These are phyloP conservation scores for Podospora conica DNA, from an alignment of 495 filamentous ascomycete species.

Conservation along the genomic window DNA sequence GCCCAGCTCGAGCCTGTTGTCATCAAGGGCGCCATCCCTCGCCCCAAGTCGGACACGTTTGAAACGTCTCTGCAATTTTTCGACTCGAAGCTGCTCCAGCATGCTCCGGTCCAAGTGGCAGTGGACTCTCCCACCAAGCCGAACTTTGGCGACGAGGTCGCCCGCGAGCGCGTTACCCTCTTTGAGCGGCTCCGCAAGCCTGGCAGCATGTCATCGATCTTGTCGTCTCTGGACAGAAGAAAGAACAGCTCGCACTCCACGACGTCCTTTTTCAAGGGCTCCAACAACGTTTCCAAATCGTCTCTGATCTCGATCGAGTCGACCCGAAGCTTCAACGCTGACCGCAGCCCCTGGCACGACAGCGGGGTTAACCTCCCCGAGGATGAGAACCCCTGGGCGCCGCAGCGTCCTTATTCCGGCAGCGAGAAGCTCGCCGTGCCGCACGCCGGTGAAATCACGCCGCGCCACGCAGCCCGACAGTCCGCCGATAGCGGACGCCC, in stretches of 20 bases:
- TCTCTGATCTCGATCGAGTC: constrained; percentile 92
- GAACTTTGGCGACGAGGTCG: constrained; percentile 69
- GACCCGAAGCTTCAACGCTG: constrained; percentile 73
- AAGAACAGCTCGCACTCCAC: constrained; percentile 84
- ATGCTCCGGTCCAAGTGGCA: constrained; percentile 68
- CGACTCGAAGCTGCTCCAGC: constrained; percentile 90
- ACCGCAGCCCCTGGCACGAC: constrained; percentile 96
- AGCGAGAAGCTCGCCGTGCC: constrained; percentile 61
- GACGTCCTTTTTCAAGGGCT: constrained; percentile 85
- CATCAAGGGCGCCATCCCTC: constrained; percentile 87
- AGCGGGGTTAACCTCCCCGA: constrained; percentile 88
- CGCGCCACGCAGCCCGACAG: constrained; percentile 70
- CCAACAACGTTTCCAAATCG: constrained; percentile 88
- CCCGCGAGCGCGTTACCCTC: constrained; percentile 69
- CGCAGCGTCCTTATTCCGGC: constrained; percentile 49
- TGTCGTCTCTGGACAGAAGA: constrained; percentile 81
- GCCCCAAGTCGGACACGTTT: constrained; percentile 97
- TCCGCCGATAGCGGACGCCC: constrained; percentile 88
- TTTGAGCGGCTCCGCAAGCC: constrained; percentile 83
- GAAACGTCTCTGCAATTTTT: constrained; percentile 95
- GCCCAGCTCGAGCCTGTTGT: constrained; percentile 78
- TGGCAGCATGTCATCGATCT: constrained; percentile 85
- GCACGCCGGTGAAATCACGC: constrained; percentile 70
- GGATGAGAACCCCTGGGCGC: constrained; percentile 63
- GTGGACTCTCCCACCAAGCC: constrained; percentile 80